These are phyloP conservation scores for Geotrichum cucujoidarum DNA, from an alignment of 1,139 yeast genomes.

Conservation along the genomic window DNA sequence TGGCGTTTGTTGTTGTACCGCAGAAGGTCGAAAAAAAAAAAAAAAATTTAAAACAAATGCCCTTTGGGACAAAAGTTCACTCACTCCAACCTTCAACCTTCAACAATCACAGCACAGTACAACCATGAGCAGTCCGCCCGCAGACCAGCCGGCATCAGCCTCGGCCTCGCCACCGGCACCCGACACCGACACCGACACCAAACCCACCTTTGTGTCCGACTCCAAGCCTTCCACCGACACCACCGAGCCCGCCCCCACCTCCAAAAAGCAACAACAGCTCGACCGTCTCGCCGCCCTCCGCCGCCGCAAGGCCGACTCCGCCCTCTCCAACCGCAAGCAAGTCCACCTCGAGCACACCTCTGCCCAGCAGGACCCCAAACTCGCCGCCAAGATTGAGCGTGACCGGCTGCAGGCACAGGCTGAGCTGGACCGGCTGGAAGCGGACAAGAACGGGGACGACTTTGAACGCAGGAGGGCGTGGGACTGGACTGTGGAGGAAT, in stretches of 20 bases:
- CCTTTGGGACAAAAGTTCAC: neutral
- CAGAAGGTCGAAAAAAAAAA: neutral
- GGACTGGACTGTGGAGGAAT: constrained; percentile 64
- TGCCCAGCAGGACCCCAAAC: constrained; percentile 34
- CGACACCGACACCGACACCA: neutral
- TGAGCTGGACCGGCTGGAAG: constrained; percentile 42
- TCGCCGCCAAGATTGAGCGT: constrained; percentile 34
- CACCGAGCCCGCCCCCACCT: neutral
- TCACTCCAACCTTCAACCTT: neutral
- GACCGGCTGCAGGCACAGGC: constrained; percentile 37
- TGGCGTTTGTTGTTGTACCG: neutral
- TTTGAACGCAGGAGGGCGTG: constrained; percentile 46
- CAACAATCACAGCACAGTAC: neutral
- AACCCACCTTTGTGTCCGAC: neutral
- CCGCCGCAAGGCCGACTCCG: constrained; percentile 29
- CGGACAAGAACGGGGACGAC: constrained; percentile 40
- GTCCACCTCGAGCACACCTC: constrained; percentile 41
- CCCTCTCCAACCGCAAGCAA: constrained; percentile 40
- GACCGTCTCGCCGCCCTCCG: constrained; percentile 16
- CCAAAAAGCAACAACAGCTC: constrained; percentile 6
- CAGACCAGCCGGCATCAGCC: too few species aligned
- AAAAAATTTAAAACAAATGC: neutral
- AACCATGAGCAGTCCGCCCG: neutral
- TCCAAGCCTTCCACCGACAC: neutral
- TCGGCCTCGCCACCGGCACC: neutral